A percentile compares a stretch with the other conserved stretches of the same genome.
Evolutionary conservation across 2,329 filamentous ascomycete genomes (phyloP).

Genomic region (Cladosporium oxysporum): DNA sequence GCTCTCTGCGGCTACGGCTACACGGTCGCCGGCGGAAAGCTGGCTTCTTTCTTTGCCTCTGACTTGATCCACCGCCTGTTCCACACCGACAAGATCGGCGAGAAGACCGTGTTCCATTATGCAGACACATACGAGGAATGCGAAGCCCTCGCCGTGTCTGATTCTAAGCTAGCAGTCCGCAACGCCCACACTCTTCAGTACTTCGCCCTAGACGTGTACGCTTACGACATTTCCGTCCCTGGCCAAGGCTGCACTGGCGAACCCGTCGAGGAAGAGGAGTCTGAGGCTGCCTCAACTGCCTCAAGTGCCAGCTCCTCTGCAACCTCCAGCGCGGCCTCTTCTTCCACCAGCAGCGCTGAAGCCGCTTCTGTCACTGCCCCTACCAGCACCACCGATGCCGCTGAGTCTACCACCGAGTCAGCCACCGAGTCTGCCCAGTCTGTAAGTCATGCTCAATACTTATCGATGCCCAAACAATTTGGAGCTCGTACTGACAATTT

Average conservation of each 20-base stretch:
- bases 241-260: slow-evolving; percentile 63
- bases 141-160: slow-evolving; percentile 54
- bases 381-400: slow-evolving; percentile 20
- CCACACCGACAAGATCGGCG: slow-evolving; percentile 63
- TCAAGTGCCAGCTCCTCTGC: slow-evolving; percentile 22
- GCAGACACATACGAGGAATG: slow-evolving; percentile 60
- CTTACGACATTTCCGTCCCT: slow-evolving; percentile 64
- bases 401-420: slow-evolving; percentile 47
- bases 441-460: background rate
- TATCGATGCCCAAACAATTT: background rate
- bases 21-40: slow-evolving; percentile 56
- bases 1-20: slow-evolving; percentile 65
- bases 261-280: slow-evolving; percentile 24
- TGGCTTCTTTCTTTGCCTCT: slow-evolving; percentile 65
- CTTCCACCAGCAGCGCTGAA: slow-evolving; percentile 17
- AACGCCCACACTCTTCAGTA: slow-evolving; percentile 67
- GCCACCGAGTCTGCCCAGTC: slow-evolving; percentile 68
- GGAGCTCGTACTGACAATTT: background rate
- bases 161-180: slow-evolving; percentile 51
- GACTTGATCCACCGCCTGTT: slow-evolving; percentile 68
- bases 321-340: slow-evolving; percentile 15
- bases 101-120: slow-evolving; percentile 63
- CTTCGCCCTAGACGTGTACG: slow-evolving; percentile 69
- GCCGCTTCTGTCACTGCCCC: slow-evolving; percentile 17
- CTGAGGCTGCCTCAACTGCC: slow-evolving; percentile 16